Base-by-base conservation (phyloP, 2,329 filamentous ascomycete species). In the Cercospora sojina region DNA sequence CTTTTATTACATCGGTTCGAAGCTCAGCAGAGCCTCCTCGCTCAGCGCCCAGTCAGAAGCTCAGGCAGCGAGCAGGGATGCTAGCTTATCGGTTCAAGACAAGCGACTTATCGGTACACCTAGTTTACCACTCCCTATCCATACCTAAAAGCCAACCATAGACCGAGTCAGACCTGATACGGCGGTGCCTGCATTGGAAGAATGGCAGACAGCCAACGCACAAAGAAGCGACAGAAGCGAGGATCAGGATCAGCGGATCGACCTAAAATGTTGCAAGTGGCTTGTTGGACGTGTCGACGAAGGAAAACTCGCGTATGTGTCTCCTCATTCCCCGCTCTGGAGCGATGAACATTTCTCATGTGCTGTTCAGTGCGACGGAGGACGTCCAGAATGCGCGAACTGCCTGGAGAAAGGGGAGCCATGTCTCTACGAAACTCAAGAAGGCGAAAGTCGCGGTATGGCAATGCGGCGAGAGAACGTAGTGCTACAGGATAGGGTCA, bases 381-480 rank as follows among this genome's bases (percentile, higher is more conserved):
- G 58, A 29, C 35, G 58, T 16, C 58, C 58, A 25, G 6, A 25
- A 12, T 60, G 58, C 13, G 23, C 32, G n/a, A 60, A 43, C 2
- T 60, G 58, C 38, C 5, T 49, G 3, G 58, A 29, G 35, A 60
- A 60, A 41, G 8, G 23, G 2, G 58, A 60, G 25, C 6, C 23
- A 18, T 60, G 58, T 20, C 23, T 56, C 10, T 62, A 62, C 20
- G 60, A 62, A 16, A 56, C 60, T 0, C 47, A 55, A 6, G 60
- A 41, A 27, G 47, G 47, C 18, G 60, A 62, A 27, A 55, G 43
- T 16, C 60, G 60, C 18, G 29, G 43, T 10, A 51, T 31, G 29
- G 60, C 60, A 1, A 41, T 62, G 60, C 60, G 60, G 2, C 31
- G 60, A 25, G 49, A 56, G 32, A 62, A 62, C 47, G 60, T 27